Base-by-base conservation (phyloP, 495 filamentous ascomycete genomes). In the Penicillium nucicola region DNA sequence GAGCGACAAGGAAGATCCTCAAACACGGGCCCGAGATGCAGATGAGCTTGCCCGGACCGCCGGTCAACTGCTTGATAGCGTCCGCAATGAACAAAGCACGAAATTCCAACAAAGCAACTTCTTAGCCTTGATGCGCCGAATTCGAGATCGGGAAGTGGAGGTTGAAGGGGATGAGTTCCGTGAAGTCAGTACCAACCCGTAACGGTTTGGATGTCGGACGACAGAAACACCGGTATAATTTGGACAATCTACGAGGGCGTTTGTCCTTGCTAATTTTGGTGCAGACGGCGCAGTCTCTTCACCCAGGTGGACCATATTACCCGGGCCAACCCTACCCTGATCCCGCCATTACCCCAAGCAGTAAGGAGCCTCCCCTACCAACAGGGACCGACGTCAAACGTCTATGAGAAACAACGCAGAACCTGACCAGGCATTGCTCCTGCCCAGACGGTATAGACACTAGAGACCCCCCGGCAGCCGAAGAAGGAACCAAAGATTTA, bases 21-120 rank as follows among this genome's bases (percentile, higher is more conserved):
- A 58, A 46, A 44, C 54, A 20, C 50, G 44, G 19, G 35, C 43
- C 6, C 58, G 67, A 15, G 82, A 88, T 50, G 75, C 76, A 5
- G 85, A 90, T 56, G 88, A 84, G 31, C 74, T 92, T 23, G 84
- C 86, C 14, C 71, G 74, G 31, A 89, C 88, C 3, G 89, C 89
- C 7, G 87, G 81, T 15, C 71, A 84, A 39, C 70, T 93, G 4
- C 72, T 93, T 4, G 79, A 88, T n/a, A 84, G 76, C 34, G 77
- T 93, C 9, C 74, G 80, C 25, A 70, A 84, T 52, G 83, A 93
- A 45, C 76, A 79, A 53, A 84, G 74, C 51, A 60, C 80, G 42
- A 92, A 93, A 56, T 92, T 92, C 61, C 80, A 85, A 58, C 77
- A 90, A 57, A 90, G 87, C 65, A 82, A 80, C 47, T 93, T 93